Evolutionary conservation across 768 basidiomycete genomes (phyloP).

Genomic region (Suillus sp.): DNA sequence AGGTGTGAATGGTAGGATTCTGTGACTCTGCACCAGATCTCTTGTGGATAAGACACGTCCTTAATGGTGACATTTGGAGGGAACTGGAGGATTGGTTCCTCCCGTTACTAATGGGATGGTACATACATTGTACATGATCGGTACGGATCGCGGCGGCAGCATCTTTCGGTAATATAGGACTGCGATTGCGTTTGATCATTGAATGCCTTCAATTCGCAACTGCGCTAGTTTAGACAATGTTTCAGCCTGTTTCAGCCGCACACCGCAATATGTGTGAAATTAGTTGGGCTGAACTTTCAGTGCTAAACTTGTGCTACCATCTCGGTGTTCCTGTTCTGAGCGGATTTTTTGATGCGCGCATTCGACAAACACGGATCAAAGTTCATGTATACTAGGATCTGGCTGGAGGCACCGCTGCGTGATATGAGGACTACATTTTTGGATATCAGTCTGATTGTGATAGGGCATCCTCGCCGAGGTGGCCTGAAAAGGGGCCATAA

Average conservation of each 20-base stretch:
- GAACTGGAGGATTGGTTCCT: background rate
- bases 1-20: background rate
- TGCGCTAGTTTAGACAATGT: background rate
- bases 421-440: background rate
- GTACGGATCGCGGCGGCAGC: background rate
- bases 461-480: conserved; percentile 8
- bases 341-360: background rate
- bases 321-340: background rate
- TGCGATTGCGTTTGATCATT: background rate
- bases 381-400: background rate
- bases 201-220: background rate
- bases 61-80: background rate
- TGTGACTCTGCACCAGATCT: background rate
- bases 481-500: background rate
- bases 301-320: background rate
- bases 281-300: background rate
- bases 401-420: background rate
- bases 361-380: background rate
- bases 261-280: background rate
- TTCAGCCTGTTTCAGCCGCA: background rate
- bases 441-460: background rate
- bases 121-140: background rate
- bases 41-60: too few species aligned
- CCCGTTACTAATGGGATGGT: background rate
- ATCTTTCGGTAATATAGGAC: background rate